Evolutionary conservation across 2,329 filamentous ascomycete genomes (phyloP).

Genomic region (Metarhizium sp.): DNA sequence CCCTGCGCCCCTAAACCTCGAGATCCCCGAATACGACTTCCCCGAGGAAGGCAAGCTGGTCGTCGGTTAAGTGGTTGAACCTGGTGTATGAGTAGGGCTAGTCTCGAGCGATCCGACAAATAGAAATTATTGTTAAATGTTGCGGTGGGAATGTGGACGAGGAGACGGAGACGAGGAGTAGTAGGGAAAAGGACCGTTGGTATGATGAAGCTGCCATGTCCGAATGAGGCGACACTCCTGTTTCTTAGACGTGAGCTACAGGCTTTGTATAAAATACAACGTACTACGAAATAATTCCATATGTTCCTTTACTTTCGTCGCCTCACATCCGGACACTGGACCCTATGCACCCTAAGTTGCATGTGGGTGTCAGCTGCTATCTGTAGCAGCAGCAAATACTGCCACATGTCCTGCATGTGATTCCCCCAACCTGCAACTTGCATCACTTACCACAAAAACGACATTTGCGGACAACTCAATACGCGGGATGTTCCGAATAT

Average conservation of each 20-base stretch:
- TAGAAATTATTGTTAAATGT: conserved; percentile 7
- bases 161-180: conserved; percentile 7
- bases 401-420: neutral
- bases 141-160: neutral
- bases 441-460: neutral
- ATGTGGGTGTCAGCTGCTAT: neutral
- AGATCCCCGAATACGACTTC: conserved; percentile 90
- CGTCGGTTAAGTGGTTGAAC: conserved; percentile 63
- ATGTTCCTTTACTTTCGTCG: neutral
- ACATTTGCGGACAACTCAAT: neutral
- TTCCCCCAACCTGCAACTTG: neutral
- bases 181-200: neutral
- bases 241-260: conserved; percentile 26
- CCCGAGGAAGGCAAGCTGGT: conserved; percentile 78
- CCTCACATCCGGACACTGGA: neutral
- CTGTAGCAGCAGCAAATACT: neutral
- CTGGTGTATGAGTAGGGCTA: conserved; percentile 13
- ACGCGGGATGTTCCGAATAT: neutral
- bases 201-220: conserved; percentile 6
- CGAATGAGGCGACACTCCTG: conserved; percentile 17
- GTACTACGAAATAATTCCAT: conserved; percentile 13
- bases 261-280: conserved; percentile 29
- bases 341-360: neutral
- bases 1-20: conserved; percentile 93
- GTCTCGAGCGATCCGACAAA: conserved; percentile 2